Conservation (phyloP, 2,329 filamentous ascomycete species). For the Biscogniauxia marginata region DNA sequence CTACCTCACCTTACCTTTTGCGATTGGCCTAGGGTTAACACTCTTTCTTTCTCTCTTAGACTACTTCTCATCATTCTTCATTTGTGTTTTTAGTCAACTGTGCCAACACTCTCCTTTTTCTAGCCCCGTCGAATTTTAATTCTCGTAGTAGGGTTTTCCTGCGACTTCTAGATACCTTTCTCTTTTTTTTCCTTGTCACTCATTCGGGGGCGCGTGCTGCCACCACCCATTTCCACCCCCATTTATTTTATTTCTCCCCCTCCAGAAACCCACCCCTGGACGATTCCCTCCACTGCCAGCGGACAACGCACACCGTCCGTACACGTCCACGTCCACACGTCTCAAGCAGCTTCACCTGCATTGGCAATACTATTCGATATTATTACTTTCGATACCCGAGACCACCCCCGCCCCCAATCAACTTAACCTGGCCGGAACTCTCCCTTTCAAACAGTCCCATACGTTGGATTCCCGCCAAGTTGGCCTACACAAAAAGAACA, state of each 20-base stretch:
- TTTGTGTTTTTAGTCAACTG: not conserved
- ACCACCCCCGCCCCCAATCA: conserved; percentile 21
- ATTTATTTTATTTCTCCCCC: conserved; percentile 1
- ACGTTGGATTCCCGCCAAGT: conserved; percentile 18
- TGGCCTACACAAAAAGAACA: conserved; percentile 12
- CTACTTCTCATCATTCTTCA: not conserved
- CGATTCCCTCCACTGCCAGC: conserved; percentile 11
- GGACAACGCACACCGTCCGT: conserved; percentile 15
- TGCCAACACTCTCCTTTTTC: not conserved
- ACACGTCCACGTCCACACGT: conserved; percentile 12
- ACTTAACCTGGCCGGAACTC: conserved; percentile 20
- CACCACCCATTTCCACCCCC: conserved; percentile 2
- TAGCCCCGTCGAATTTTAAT: not conserved
- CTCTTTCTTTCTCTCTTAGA: not conserved
- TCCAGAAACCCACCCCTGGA: conserved; percentile 3
- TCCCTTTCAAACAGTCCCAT: conserved; percentile 17
- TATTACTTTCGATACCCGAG: conserved; percentile 29
- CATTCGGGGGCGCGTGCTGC: not conserved
- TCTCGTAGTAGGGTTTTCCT: not conserved
- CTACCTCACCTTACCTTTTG: not conserved
- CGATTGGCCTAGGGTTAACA: not conserved
- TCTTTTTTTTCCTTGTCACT: not conserved
- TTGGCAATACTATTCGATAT: conserved; percentile 27
- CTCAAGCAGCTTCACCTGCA: conserved; percentile 22
- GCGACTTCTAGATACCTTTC: not conserved